phyloP scores from a whole-genome alignment of 257 asterid species.

The Perilla frutescens region DNA sequence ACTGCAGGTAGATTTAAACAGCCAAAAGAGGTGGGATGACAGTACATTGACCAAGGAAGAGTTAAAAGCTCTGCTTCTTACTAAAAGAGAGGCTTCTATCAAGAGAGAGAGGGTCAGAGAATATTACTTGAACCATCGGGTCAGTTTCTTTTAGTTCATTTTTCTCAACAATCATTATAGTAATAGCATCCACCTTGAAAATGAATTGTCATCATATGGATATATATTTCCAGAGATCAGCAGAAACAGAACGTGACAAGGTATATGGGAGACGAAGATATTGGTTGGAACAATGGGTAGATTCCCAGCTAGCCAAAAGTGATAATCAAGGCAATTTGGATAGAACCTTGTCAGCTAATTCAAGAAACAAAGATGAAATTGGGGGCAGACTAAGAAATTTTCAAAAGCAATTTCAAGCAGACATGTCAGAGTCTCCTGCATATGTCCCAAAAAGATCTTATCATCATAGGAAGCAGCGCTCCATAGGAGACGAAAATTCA shows the following conservation, averaged over 20 bases:
- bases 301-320: conserved; percentile 73
- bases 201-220: conserved; percentile 15
- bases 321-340: conserved; percentile 49
- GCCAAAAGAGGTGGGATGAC: conserved; percentile 88
- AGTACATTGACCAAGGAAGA: conserved; percentile 68
- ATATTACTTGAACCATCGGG: conserved; percentile 82
- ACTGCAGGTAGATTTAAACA: conserved; percentile 70
- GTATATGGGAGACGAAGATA: conserved; percentile 60
- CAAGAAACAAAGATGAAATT: conserved; percentile 56
- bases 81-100: conserved; percentile 73
- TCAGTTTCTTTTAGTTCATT: conserved; percentile 42
- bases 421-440: conserved; percentile 51
- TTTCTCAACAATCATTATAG: conserved; percentile 14
- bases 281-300: conserved; percentile 95
- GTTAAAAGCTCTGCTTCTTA: conserved; percentile 53
- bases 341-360: conserved; percentile 39
- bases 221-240: conserved; percentile 68
- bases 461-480: conserved; percentile 74
- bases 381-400: conserved; percentile 41
- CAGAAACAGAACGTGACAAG: conserved; percentile 77
- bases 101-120: conserved; percentile 78
- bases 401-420: conserved; percentile 57
- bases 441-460: conserved; percentile 54
- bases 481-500: conserved; percentile 61
- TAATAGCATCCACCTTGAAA: neutral